Percentiles rank a stretch among this genome's conserved stretches.
Evolutionary conservation across 192 early-diverging fungal genomes (phyloP).

Genomic region (Gorgonomyces haynaldii): DNA sequence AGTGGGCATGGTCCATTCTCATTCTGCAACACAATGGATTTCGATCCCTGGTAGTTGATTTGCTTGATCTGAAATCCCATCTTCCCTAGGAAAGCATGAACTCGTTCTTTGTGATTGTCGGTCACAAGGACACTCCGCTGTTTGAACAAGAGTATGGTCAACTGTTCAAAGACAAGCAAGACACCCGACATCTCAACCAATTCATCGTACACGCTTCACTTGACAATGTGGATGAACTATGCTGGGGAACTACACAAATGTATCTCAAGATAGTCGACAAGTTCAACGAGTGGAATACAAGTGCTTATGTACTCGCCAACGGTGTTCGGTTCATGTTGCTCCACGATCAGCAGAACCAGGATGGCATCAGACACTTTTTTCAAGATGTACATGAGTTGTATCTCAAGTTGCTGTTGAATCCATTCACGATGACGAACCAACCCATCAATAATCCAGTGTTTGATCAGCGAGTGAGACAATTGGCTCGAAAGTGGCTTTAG

Average conservation of each 20-base stretch:
- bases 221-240: slow-evolving; percentile 91
- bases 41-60: no score
- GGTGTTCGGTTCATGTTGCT: slow-evolving; percentile 71
- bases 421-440: slow-evolving; percentile 78
- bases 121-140: slow-evolving; percentile 87
- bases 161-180: slow-evolving; percentile 44
- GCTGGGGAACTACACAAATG: slow-evolving; percentile 78
- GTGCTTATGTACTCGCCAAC: slow-evolving; percentile 83
- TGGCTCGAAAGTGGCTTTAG: slow-evolving; percentile 57
- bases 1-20: slow-evolving; percentile 88
- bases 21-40: slow-evolving; percentile 46
- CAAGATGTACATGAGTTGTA: slow-evolving; percentile 73
- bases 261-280: slow-evolving; percentile 88
- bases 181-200: slow-evolving; percentile 82
- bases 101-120: slow-evolving; percentile 89
- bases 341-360: slow-evolving; percentile 65
- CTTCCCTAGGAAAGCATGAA: no score
- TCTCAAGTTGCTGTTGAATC: slow-evolving; percentile 87
- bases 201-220: slow-evolving; percentile 95
- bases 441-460: slow-evolving; percentile 68
- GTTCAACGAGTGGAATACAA: slow-evolving; percentile 89
- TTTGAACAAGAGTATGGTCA: slow-evolving; percentile 85
- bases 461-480: slow-evolving; percentile 62
- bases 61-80: no score
- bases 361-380: slow-evolving; percentile 74